Base-by-base conservation (phyloP, 2,329 filamentous ascomycete species). In the Pyrenophora seminiperda region DNA sequence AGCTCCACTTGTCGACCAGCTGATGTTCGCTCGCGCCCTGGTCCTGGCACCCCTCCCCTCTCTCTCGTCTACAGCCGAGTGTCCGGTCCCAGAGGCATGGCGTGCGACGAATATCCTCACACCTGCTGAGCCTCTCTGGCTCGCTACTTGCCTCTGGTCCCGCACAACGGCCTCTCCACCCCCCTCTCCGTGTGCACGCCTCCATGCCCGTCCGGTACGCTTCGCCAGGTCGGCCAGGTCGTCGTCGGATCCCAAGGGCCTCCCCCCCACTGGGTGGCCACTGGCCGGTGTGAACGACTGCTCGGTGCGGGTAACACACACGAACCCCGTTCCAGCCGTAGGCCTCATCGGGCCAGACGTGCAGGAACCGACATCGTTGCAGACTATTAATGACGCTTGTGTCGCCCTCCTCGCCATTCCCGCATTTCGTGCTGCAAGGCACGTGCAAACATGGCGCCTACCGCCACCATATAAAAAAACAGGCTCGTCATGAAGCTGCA, bases 271-370 rank as follows among this genome's bases (percentile, higher is more conserved):
- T 20, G 54, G 48, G 53, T 53, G 55, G 47, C 63, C 59, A 55
- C 52, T 20, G 54, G 48, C 54, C 54, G 55, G 47, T 37, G 52
- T 59, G 58, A 62, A 67, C 61, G 50, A 61, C 54, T 54, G 57
- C 59, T 61, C 54, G 56, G 53, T 54, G 54, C 47, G 41, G 42
- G 60, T 68, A 61, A 55, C 63, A 67, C 66, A 55, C 54, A 30
- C 39, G 50, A 58, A 53, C 48, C 54, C 59, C 51, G 55, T 58
- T 47, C 44, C 52, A 56, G 44, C 50, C 41, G 56, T 60, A 66
- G 47, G 22, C 63, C 63, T 40, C 19, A 68, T 68, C 54, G 53
- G 67, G 66, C 56, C 48, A 57, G 48, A 65, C 63, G 58, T 68
- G 65, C 65, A 68, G 62, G 51, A 55, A 56, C 58, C 61, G 55